Evolutionary conservation across 164 flowering plant genomes (phyloP), one percentile per base, ranked within the genome.

Genomic region (Chimonanthus praecox): DNA sequence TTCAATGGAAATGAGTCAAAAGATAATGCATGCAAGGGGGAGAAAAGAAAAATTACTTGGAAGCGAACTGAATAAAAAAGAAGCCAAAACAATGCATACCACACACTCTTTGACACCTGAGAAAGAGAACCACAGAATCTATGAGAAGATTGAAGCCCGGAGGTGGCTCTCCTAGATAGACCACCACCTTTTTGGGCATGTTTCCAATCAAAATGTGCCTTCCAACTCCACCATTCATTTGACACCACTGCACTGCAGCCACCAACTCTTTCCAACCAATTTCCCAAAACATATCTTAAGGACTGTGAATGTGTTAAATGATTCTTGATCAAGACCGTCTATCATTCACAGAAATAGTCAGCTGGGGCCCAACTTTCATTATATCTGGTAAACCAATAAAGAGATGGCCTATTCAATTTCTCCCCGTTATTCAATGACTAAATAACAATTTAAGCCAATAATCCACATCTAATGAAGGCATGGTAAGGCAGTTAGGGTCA

Each of bases 101-200:
- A 80, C 74, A 64, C 65, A 61, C 64, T 70, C 78, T 64, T 15
- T 70, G 8, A 77, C 62, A 71, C 71, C 73, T 18, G 85, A 72
- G 78, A 85, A 73, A 61, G 83, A 80, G 74, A 94, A 75, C 76
- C 9, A 87, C 97, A 45, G 87, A 86, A 78, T 81, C 71, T 64
- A 94, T 80, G 66, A 92, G 94, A 16, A 94, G 73, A 76, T 91
- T 90, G 43, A 87, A 79, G 49, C 98, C 92, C 65, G 92, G 91
- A 64, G 88, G 74, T 73, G 97, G 97, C 58, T 97, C 98, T 85
- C 91, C 97, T 76, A 92, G 69, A 74, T 91, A 94, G 75, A 92
- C 87, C 7, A 88, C 80, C 71, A 83, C 87, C 9, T 86, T 79
- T 5, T 82, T 74, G 67, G 95, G 92, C 78, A 84, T 71, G 8